Evolutionary conservation across 345 rosid species (phyloP), one percentile per base, ranked within the genome.

Genomic region (Acer saccharum): DNA sequence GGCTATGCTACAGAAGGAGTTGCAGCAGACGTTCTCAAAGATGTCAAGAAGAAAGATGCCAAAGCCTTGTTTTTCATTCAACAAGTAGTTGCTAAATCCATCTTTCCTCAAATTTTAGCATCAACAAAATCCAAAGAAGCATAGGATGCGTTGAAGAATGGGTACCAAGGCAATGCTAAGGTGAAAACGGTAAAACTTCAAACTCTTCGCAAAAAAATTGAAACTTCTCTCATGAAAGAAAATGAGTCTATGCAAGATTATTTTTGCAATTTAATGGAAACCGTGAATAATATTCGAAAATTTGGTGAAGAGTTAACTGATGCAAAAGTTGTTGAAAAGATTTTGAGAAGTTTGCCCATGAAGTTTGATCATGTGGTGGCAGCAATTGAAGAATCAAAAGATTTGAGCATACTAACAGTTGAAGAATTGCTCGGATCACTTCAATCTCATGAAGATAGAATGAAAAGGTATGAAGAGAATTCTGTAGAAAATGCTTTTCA

Each of bases 41-140:
- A 64, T 23, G 4, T 11, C 18, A 17, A 0, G 13, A 68, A 69
- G 29, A 76, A 3, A 68, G 74, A 68, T 69, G 58, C 46, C 43
- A 77, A 69, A 27, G 29, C 67, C 27, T 10, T 77, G 6, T 69
- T 66, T 65, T 52, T 54, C 20, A 75, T 66, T 16, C 9, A 65
- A 29, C 21, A 75, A 66, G 39, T 2, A 77, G 17, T 1, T 29
- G 32, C 3, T 29, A 3, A 29, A 29, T 29, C 13, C 0, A 60
- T 77, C 23, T 77, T 60, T 27, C 9, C 48, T 11, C 2, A 41
- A 3, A 71, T 70, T 25, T 10, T 11, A 3, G 9, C 32, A 7
- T 18, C 43, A 6, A 69, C 8, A 1, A 70, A 70, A 17, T 27
- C 25, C 2, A 69, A 77, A n/a, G 54, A 69, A 63, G 29, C 27